phyloP scores from a whole-genome alignment of 2,329 filamentous ascomycete species.

The Colletotrichum eleusines region DNA sequence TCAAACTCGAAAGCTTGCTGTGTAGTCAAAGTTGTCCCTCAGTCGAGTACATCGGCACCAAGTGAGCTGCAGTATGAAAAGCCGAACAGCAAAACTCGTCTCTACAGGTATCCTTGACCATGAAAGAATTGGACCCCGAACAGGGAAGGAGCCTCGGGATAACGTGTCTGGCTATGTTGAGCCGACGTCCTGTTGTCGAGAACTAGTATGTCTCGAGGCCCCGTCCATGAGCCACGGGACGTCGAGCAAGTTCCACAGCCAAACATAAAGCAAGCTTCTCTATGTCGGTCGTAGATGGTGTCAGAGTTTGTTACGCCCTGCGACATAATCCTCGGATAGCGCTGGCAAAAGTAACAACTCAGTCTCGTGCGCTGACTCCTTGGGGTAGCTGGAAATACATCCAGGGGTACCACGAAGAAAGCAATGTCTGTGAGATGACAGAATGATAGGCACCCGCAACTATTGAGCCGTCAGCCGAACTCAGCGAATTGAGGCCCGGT shows the following conservation, averaged over 20 bases:
- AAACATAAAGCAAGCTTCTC: constrained; percentile 18
- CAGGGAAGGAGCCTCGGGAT: background rate
- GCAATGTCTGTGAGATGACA: background rate
- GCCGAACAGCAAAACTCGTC: constrained; percentile 11
- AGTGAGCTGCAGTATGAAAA: background rate
- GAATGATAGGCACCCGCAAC: background rate
- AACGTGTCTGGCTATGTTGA: constrained; percentile 4
- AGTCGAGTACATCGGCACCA: background rate
- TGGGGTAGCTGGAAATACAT: background rate
- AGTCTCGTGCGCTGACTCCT: constrained; percentile 12
- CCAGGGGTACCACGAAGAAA: background rate
- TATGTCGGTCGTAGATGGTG: constrained; percentile 22
- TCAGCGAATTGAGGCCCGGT: background rate
- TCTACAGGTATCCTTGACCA: constrained; percentile 12
- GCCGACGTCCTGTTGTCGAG: constrained; percentile 12
- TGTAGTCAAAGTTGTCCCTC: background rate
- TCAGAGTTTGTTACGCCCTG: constrained; percentile 13
- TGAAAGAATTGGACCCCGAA: background rate
- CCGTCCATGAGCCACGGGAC: constrained; percentile 21
- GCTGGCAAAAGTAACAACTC: constrained; percentile 20
- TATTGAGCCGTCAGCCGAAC: background rate
- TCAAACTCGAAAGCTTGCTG: background rate
- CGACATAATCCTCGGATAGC: constrained; percentile 9
- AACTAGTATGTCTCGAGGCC: constrained; percentile 1
- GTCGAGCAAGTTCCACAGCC: constrained; percentile 24